These are phyloP conservation scores for Arthroderma sp. DNA, from an alignment of 2,329 filamentous ascomycete species.

Conservation along the genomic window DNA sequence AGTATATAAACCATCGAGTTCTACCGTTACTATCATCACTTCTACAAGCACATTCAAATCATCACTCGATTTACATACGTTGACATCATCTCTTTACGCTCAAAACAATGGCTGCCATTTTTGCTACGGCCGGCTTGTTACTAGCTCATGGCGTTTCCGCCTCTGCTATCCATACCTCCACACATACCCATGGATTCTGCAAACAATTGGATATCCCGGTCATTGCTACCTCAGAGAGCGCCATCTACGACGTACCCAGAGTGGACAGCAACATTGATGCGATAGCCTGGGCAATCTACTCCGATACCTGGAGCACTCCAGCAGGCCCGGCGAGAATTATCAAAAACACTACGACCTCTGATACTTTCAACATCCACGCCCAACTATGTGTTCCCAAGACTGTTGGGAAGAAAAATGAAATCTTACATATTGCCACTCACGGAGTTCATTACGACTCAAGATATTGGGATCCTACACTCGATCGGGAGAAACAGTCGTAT, in stretches of 20 bases:
- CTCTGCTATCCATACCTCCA: conserved; percentile 2
- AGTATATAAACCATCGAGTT: not conserved
- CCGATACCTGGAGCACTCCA: conserved; percentile 14
- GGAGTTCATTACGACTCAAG: conserved; percentile 17
- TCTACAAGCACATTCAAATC: not conserved
- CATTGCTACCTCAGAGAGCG: conserved; percentile 6
- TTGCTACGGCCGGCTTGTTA: not conserved
- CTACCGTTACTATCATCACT: not conserved
- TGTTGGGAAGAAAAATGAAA: conserved; percentile 7
- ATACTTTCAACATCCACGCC: conserved; percentile 16
- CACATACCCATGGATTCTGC: conserved; percentile 11
- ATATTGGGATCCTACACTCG: conserved; percentile 15
- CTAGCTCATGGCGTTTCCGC: not conserved
- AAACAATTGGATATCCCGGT: conserved; percentile 14
- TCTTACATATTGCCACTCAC: conserved; percentile 16
- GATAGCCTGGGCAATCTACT: conserved; percentile 13
- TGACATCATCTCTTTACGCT: not conserved
- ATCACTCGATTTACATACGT: not conserved
- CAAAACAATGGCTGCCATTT: not conserved
- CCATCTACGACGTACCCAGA: conserved; percentile 9
- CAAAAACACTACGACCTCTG: conserved; percentile 16
- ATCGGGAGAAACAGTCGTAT: conserved; percentile 20
- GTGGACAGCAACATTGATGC: conserved; percentile 14
- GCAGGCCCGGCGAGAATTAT: conserved; percentile 3
- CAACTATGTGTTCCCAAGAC: conserved; percentile 14